Evolutionary conservation across 2,329 filamentous ascomycete species (phyloP), one percentile per base, ranked within the genome.

Genomic region (Tolypocladium endophyticum): DNA sequence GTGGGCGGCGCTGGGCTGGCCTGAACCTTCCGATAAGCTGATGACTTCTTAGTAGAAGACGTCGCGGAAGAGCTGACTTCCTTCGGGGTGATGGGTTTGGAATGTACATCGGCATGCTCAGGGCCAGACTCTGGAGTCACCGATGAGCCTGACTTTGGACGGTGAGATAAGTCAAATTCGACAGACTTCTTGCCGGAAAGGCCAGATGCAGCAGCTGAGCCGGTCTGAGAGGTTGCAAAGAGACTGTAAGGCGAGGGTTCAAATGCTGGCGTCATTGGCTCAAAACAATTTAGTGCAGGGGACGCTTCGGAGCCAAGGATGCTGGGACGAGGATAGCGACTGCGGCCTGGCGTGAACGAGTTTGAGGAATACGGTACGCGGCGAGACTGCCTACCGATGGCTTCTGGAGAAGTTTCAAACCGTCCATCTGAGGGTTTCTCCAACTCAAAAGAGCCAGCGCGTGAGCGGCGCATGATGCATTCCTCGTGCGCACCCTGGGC

Each of bases 251-350:
- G 47, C 8, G 41, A 52, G 25, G 23, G 8, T 0, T 54, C 30
- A n/a, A 23, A 35, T 23, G 52, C n/a, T 18, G n/a, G 36, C 52
- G n/a, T 39, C n/a, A 35, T 33, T 2, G 60, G 55, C 45, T 60
- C 56, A 28, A 60, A 62, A 20, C 61, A 30, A 16, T 41, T 45
- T 25, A 41, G 47, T 14, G 43, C 52, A 18, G 62, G 41, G 4
- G 60, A 61, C 3, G 59, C 47, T 4, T 55, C 47, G n/a, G 56
- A 43, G 23, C 50, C 55, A n/a, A 64, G 61, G 28, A 64, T 58
- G 20, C 59, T 62, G 11, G 57, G 57, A 50, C 63, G 61, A 36
- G 60, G 45, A 11, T 45, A 35, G 8, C 58, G 61, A 14, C 30
- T 58, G 53, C 61, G 58, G 9, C 61, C 58, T 9, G 58, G 56